Conservation (phyloP, 768 basidiomycete genomes). For the Rhizopogon vesiculosus region DNA sequence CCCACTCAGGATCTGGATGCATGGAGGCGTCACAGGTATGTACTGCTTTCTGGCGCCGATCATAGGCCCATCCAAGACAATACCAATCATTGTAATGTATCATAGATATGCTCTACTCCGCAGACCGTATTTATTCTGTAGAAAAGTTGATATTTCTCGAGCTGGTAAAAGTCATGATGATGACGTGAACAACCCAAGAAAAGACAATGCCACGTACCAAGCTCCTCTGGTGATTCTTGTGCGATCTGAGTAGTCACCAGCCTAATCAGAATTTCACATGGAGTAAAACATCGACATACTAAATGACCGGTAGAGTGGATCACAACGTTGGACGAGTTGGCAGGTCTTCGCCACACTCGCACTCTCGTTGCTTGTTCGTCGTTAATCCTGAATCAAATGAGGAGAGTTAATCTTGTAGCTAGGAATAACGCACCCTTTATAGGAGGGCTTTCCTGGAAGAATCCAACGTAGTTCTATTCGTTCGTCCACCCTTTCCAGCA, state of each 20-base stretch:
- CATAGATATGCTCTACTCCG: not conserved
- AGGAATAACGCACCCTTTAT: constrained; percentile 7
- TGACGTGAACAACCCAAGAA: not conserved
- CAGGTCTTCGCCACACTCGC: constrained; percentile 25
- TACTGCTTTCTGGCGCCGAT: not conserved
- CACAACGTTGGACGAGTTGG: constrained; percentile 22
- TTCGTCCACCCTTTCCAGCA: constrained; percentile 19
- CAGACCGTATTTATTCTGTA: constrained; percentile 10
- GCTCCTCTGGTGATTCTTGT: constrained; percentile 24
- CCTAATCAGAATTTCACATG: not conserved
- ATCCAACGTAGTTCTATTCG: constrained; percentile 24
- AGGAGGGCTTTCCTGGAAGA: constrained; percentile 9
- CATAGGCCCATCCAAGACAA: not conserved
- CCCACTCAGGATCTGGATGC: too few relatives aligned
- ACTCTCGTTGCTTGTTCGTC: constrained; percentile 7
- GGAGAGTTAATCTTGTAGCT: not conserved
- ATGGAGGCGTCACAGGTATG: too few relatives aligned
- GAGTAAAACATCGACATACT: constrained; percentile 11
- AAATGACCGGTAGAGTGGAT: constrained; percentile 23
- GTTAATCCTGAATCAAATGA: constrained; percentile 10
- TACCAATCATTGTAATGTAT: not conserved
- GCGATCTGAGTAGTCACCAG: constrained; percentile 13
- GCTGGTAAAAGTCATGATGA: constrained; percentile 9
- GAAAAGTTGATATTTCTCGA: constrained; percentile 20
- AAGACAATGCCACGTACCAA: constrained; percentile 16